Conservation (phyloP, 192 early-diverging fungal species). For the Backusella macrospora region DNA sequence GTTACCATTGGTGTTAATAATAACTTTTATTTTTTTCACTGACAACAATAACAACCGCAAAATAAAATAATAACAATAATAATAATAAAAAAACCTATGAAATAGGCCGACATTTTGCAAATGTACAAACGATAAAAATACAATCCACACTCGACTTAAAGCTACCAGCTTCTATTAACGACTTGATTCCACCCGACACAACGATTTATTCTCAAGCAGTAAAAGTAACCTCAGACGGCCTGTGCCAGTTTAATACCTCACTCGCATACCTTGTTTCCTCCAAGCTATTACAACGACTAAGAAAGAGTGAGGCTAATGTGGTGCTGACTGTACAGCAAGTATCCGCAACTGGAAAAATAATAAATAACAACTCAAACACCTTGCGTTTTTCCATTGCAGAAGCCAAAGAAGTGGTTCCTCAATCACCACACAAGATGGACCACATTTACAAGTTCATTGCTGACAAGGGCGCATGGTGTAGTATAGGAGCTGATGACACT, state of each 20-base stretch:
- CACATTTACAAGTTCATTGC: constrained; percentile 34
- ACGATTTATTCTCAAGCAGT: constrained; percentile 27
- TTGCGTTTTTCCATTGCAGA: constrained; percentile 21
- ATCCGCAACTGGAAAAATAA: background rate
- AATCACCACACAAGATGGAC: constrained; percentile 26
- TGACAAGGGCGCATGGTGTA: constrained; percentile 38
- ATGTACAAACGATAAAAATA: constrained; percentile 21
- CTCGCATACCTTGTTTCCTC: constrained; percentile 39
- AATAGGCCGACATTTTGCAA: constrained; percentile 36
- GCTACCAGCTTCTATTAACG: constrained; percentile 35
- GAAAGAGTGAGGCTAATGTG: constrained; percentile 28
- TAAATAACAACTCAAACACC: constrained; percentile 12
- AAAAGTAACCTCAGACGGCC: constrained; percentile 13
- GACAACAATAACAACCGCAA: background rate
- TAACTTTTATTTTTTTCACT: background rate
- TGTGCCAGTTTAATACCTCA: constrained; percentile 23
- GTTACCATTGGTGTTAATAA: background rate
- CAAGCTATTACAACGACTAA: constrained; percentile 33
- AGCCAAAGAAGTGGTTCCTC: constrained; percentile 34
- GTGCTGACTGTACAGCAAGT: constrained; percentile 11
- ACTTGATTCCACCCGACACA: constrained; percentile 39
- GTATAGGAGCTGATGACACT: background rate
- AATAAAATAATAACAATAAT: background rate
- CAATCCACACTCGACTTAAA: constrained; percentile 33
- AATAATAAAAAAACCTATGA: background rate